Evolutionary conservation across 306 rosid species (phyloP), one percentile per base, ranked within the genome.

Genomic region (Inga oerstediana): DNA sequence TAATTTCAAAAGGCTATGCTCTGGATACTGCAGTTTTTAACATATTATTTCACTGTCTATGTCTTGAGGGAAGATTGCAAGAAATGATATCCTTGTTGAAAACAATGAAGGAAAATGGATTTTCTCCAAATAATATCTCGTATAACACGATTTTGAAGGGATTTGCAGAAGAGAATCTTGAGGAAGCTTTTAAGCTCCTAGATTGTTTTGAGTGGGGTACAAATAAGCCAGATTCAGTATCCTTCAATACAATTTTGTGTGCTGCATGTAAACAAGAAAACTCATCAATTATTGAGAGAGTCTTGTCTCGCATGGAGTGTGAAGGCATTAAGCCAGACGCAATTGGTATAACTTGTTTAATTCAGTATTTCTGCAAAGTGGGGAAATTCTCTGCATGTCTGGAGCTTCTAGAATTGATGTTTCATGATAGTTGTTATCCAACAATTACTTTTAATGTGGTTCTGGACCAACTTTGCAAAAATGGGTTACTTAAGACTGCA

Each of bases 121-220:
- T 84, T 49, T 30, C 61, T 17, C 88, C 91, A 22, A 89, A 52
- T 84, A 86, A 39, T 82, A 80, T 84, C 32, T 79, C 88, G 16
- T 89, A 79, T 80, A 89, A 89, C 72, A 86, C 87, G 27, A 59
- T 89, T 82, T 78, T 89, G 72, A 86, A 81, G 81, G 85, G 87
- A 10, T 79, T 89, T 64, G 83, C 82, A 68, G 78, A 75, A 48
- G 84, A 89, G 70, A 49, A 82, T 49, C 41, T 84, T 77, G 72
- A 83, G 51, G 73, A 77, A 70, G 85, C 91, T 82, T 76, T 79
- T 82, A 73, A 76, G 67, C 87, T 86, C 52, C 82, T 89, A 45
- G 85, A 86, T 52, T 17, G 51, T 74, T 84, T 89, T 80, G 74
- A 80, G 65, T 80, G 91, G 91, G 77, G 12, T 51, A 46, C 35